Percentiles rank a stretch among this genome's conserved stretches.
Evolutionary conservation across 495 filamentous ascomycete species (phyloP).

Genomic region (Talaromyces adpressus): DNA sequence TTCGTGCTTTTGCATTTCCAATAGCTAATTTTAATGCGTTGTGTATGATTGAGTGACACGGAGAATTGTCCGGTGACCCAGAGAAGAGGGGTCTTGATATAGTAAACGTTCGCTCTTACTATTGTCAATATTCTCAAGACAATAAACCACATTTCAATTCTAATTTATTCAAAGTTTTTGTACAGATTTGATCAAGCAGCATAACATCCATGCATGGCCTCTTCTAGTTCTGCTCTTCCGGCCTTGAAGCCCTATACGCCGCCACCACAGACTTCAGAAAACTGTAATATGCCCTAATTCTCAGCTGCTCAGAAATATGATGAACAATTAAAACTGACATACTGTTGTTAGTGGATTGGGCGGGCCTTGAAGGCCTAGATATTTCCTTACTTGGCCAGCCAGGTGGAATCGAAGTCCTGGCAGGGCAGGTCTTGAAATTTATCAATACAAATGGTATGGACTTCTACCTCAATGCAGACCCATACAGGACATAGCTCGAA

Average conservation of each 20-base stretch:
- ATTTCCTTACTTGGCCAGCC: conserved; percentile 39
- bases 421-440: conserved; percentile 42
- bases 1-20: background rate
- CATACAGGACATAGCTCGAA: conserved; percentile 12
- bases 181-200: background rate
- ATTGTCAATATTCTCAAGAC: background rate
- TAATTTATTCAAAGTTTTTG: too few relatives aligned
- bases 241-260: background rate
- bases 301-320: too few relatives aligned
- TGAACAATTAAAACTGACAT: background rate
- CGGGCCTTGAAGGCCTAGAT: conserved; percentile 44
- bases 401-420: conserved; percentile 45
- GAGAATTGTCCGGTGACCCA: background rate
- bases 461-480: background rate
- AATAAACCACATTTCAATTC: too few relatives aligned
- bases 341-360: conserved; percentile 31
- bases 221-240: background rate
- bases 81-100: background rate
- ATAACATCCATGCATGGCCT: background rate
- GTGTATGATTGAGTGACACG: background rate
- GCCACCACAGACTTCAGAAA: conserved; percentile 8
- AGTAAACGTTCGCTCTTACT: background rate
- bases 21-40: background rate
- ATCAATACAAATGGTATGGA: conserved; percentile 35
- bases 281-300: background rate